Conservation (phyloP, 257 asterid genomes). For the Forsythia suspensa region DNA sequence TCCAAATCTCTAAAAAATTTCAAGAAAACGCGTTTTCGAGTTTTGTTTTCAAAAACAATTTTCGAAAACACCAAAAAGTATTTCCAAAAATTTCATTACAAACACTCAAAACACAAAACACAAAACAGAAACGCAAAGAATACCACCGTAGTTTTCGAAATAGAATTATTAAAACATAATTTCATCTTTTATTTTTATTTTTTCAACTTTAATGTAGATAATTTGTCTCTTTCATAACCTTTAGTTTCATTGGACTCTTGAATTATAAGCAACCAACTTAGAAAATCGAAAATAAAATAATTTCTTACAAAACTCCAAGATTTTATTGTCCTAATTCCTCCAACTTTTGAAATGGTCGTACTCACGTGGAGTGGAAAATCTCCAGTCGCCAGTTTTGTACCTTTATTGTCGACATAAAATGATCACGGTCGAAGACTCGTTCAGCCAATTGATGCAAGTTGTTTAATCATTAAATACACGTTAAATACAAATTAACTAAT, state of each 20-base stretch:
- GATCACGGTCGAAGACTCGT: not conserved
- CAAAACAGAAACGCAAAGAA: too few species aligned
- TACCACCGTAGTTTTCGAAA: too few species aligned
- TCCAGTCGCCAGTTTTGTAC: slow-evolving; percentile 24
- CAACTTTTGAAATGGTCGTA: slow-evolving; percentile 34
- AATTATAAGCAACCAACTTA: not conserved
- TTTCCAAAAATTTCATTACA: too few species aligned
- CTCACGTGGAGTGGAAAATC: slow-evolving; percentile 34
- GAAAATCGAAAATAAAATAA: not conserved
- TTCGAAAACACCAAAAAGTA: too few species aligned
- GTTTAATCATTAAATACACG: not conserved
- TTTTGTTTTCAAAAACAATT: too few species aligned
- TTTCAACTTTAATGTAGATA: not conserved
- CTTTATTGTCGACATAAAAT: not conserved
- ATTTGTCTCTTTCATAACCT: not conserved
- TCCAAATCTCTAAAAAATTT: too few species aligned
- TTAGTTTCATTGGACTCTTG: not conserved
- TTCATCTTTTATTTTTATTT: not conserved
- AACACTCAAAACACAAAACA: too few species aligned
- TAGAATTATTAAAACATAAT: not conserved
- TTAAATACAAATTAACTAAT: not conserved
- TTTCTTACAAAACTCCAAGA: slow-evolving; percentile 12
- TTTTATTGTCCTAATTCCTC: not conserved
- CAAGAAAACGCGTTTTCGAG: too few species aligned
- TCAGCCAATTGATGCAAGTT: not conserved